Evolutionary conservation across 306 rosid species (phyloP), one percentile per base, ranked within the genome.

Genomic region (Hylodesmum podocarpum): DNA sequence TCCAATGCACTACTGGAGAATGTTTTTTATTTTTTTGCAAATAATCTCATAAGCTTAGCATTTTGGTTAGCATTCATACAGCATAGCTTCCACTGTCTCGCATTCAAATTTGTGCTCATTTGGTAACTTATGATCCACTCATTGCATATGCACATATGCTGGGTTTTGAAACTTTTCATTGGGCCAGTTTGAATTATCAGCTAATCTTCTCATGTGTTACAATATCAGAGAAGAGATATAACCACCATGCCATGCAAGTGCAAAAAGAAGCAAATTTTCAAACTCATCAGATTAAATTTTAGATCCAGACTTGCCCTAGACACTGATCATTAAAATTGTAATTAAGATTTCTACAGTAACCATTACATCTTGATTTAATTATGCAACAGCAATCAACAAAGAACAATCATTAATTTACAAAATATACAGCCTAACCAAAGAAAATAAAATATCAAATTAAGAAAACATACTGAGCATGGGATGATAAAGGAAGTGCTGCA

Each of bases 381-480:
- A 55, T 16, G 74, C 22, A 40, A 46, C 13, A 79, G 80, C 57
- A 80, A 68, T 31, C 72, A 70, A 19, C 69, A 51, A 66, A 8
- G 15, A 74, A 28, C 44, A 28, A 43, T 24, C 46, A 33, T 21
- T 34, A 66, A 55, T 50, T 43, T 24, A 53, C 25, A 50, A 27
- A 43, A 49, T 51, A 53, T 33, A 77, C 57, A 61, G 44, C 34
- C 54, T 68, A 68, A 78, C 46, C 29, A 81, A 65, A 54, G 41
- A 63, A 77, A 57, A 70, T n/a, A n/a, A 65, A 77, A 54, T 27
- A 66, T 59, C 76, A 86, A 37, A 81, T 24, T 46, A 67, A 40
- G 83, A 69, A 66, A 75, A 51, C 99, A 81, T 95, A 95, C 99
- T 90, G 99, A 70, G 89, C 97, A 89, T 92, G 97, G 12, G 94